A percentile compares a stretch with the other conserved stretches of the same genome.
Conservation (phyloP, 2,329 filamentous ascomycete species). For the Aspergillus hiratsukae region DNA sequence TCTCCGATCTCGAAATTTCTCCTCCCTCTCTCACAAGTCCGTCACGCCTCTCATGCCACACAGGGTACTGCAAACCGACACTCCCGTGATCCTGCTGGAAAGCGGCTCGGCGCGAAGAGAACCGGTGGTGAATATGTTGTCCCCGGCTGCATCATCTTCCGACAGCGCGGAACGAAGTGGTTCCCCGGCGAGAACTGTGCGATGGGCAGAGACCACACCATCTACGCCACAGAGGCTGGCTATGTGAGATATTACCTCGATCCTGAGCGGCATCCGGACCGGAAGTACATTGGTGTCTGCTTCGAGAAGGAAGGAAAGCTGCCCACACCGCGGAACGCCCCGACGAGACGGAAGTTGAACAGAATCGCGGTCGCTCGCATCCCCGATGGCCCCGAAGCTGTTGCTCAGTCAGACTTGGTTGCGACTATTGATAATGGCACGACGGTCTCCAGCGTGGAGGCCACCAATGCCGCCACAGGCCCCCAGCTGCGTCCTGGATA, state of each 20-base stretch:
- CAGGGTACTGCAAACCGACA: slow-evolving; percentile 64
- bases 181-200: slow-evolving; percentile 91
- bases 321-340: slow-evolving; percentile 69
- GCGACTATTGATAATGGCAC: slow-evolving; percentile 23
- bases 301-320: slow-evolving; percentile 78
- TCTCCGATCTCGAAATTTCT: slow-evolving; percentile 26
- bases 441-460: slow-evolving; percentile 19
- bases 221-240: slow-evolving; percentile 77
- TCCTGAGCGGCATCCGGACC: slow-evolving; percentile 71
- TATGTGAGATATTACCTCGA: slow-evolving; percentile 98
- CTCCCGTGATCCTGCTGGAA: slow-evolving; percentile 66
- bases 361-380: slow-evolving; percentile 55
- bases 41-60: slow-evolving; percentile 61
- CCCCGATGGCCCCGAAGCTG: slow-evolving; percentile 12
- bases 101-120: slow-evolving; percentile 92
- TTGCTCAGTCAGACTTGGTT: slow-evolving; percentile 21
- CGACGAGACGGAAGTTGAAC: slow-evolving; percentile 69
- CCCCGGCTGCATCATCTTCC: slow-evolving; percentile 96
- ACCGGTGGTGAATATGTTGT: slow-evolving; percentile 90
- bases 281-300: slow-evolving; percentile 91
- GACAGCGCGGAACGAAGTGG: slow-evolving; percentile 91
- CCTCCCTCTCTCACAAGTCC: slow-evolving; percentile 44
- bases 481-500: slow-evolving; percentile 52
- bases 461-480: slow-evolving; percentile 23
- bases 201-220: slow-evolving; percentile 94